Evolutionary conservation across 768 basidiomycete species (phyloP).

Genomic region (Symmetrospora coprosmae): DNA sequence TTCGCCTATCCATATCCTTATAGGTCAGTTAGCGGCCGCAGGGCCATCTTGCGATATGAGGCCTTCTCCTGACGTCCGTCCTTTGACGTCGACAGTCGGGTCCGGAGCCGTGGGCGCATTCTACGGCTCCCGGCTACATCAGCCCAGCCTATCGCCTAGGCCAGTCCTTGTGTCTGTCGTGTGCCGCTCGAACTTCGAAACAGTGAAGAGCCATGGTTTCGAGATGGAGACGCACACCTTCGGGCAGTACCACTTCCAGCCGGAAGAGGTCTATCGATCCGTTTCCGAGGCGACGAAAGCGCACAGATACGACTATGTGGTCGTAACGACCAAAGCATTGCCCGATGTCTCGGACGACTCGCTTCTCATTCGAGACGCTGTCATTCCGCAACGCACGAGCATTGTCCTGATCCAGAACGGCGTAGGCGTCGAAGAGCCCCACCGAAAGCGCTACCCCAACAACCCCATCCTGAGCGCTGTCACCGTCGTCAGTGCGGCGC

Average conservation of each 20-base stretch:
- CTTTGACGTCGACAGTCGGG: slow-evolving; percentile 30
- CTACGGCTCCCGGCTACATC: slow-evolving; percentile 35
- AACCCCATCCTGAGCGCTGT: slow-evolving; percentile 33
- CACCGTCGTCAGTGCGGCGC: slow-evolving; percentile 35
- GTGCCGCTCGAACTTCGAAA: slow-evolving; percentile 35
- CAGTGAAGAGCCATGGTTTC: slow-evolving; percentile 33
- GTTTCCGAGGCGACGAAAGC: slow-evolving; percentile 27
- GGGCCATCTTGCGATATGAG: too few species aligned
- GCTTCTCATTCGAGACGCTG: slow-evolving; percentile 21
- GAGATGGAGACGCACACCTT: slow-evolving; percentile 32
- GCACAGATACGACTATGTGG: slow-evolving; percentile 32
- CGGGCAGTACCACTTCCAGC: slow-evolving; percentile 34
- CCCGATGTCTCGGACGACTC: slow-evolving; percentile 34
- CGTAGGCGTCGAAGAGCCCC: slow-evolving; percentile 35
- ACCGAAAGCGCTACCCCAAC: slow-evolving; percentile 30
- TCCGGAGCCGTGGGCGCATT: slow-evolving; percentile 36
- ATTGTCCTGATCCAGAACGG: slow-evolving; percentile 37
- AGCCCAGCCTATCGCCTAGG: slow-evolving; percentile 15
- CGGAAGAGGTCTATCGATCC: slow-evolving; percentile 31
- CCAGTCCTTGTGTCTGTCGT: slow-evolving; percentile 33
- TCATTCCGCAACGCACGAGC: slow-evolving; percentile 16
- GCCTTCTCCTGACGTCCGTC: too few species aligned
- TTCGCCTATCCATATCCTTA: too few species aligned
- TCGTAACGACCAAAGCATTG: slow-evolving; percentile 36
- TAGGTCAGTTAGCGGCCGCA: too few species aligned